Evolutionary conservation across 2,329 filamentous ascomycete species (phyloP).

Genomic region (Orbilia brochopaga): DNA sequence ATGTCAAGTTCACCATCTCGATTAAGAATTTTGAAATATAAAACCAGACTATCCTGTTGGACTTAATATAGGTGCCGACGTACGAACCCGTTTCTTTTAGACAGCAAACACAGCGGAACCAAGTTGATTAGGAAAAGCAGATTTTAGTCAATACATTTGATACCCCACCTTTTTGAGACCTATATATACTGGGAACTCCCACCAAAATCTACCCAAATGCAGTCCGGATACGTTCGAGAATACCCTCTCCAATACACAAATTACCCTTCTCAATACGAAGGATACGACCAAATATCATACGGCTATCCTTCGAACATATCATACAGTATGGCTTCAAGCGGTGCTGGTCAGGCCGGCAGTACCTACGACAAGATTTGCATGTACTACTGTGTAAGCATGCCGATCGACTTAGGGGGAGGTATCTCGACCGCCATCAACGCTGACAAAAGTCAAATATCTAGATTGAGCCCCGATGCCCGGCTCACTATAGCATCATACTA

Average conservation of each 20-base stretch:
- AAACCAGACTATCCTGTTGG: slow-evolving; percentile 36
- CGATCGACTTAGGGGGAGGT: not conserved
- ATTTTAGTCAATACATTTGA: slow-evolving; percentile 21
- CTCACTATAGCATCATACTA: slow-evolving; percentile 26
- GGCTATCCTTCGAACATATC: slow-evolving; percentile 5
- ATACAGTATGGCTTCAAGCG: slow-evolving; percentile 27
- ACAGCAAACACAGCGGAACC: slow-evolving; percentile 14
- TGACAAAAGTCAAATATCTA: slow-evolving; percentile 11
- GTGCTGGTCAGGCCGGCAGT: slow-evolving; percentile 7
- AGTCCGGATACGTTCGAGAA: slow-evolving; percentile 27
- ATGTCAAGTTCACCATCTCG: slow-evolving; percentile 8
- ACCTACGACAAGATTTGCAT: slow-evolving; percentile 31
- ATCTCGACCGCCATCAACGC: not conserved
- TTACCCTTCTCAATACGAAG: slow-evolving; percentile 31
- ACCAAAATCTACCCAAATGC: slow-evolving; percentile 41
- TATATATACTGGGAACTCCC: slow-evolving; percentile 36
- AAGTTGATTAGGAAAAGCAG: slow-evolving; percentile 7
- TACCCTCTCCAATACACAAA: slow-evolving; percentile 31
- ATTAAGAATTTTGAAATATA: slow-evolving; percentile 30
- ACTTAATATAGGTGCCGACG: slow-evolving; percentile 22
- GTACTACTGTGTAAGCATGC: slow-evolving; percentile 36
- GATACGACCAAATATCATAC: not conserved
- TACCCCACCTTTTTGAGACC: slow-evolving; percentile 43
- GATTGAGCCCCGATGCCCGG: slow-evolving; percentile 29
- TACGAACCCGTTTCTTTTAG: slow-evolving; percentile 9